Conservation (phyloP, 768 basidiomycete genomes). For the Pisolithus albus region DNA sequence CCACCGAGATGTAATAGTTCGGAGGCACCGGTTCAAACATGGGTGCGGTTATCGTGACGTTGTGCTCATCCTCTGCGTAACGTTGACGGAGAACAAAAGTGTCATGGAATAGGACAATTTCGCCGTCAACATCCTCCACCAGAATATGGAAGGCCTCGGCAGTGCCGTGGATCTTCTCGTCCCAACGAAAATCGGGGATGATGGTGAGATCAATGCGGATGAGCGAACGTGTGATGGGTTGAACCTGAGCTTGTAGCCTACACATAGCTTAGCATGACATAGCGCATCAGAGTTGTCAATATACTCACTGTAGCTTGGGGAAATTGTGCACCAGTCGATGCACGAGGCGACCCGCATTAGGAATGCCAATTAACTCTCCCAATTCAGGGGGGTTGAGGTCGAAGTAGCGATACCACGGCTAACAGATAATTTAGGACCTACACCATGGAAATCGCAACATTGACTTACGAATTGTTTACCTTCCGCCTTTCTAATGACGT, state of each 20-base stretch:
- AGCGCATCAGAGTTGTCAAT: background rate
- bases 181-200: constrained; percentile 98
- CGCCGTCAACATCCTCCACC: constrained; percentile 97
- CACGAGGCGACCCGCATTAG: constrained; percentile 86
- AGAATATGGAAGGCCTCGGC: constrained; percentile 90
- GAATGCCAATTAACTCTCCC: constrained; percentile 90
- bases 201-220: constrained; percentile 91
- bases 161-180: constrained; percentile 83
- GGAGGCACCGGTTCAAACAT: constrained; percentile 98
- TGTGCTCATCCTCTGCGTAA: constrained; percentile 92
- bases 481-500: constrained; percentile 86
- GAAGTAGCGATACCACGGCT: constrained; percentile 97
- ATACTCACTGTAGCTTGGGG: constrained; percentile 81
- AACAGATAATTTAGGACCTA: constrained; percentile 3
- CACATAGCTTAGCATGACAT: background rate
- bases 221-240: constrained; percentile 91
- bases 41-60: constrained; percentile 87
- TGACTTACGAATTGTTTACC: constrained; percentile 89
- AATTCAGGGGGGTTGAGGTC: constrained; percentile 89
- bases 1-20: constrained; percentile 93
- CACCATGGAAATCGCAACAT: background rate
- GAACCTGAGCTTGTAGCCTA: constrained; percentile 90
- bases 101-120: constrained; percentile 93
- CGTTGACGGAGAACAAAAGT: constrained; percentile 86
- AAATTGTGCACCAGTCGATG: constrained; percentile 93